Evolutionary conservation across 139 green algal genomes (phyloP).

Genomic region (Coelastrella sp.): DNA sequence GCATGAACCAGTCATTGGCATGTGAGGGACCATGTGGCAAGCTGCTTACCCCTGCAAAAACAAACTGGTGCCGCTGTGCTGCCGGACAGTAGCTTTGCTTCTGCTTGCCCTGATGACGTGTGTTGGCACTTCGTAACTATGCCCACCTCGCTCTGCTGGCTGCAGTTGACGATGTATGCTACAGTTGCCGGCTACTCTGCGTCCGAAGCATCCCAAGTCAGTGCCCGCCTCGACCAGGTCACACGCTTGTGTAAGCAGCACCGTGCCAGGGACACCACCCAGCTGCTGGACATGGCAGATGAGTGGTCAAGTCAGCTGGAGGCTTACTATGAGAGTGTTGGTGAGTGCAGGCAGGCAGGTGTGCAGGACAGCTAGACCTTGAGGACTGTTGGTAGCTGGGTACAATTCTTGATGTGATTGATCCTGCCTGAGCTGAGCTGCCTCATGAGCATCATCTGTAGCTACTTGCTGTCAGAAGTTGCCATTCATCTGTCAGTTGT

Average conservation of each 20-base stretch:
- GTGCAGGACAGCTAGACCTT: neutral
- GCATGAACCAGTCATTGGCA: neutral
- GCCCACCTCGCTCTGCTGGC: neutral
- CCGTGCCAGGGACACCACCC: constrained; percentile 50
- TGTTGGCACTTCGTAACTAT: neutral
- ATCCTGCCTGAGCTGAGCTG: too few species aligned
- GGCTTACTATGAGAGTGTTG: constrained; percentile 56
- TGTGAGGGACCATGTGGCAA: neutral
- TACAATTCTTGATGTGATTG: too few species aligned
- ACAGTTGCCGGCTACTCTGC: constrained; percentile 49
- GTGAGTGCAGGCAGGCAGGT: neutral
- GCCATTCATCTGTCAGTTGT: neutral
- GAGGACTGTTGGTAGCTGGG: too few species aligned
- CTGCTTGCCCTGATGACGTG: neutral
- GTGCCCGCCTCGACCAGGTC: constrained; percentile 52
- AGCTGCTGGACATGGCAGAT: constrained; percentile 66
- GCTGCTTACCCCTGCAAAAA: neutral
- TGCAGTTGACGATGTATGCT: constrained; percentile 16
- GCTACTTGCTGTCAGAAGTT: neutral
- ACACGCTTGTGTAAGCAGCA: constrained; percentile 63
- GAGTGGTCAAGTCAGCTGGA: constrained; percentile 55
- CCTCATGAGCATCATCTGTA: too few species aligned
- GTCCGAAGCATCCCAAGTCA: constrained; percentile 61
- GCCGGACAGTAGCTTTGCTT: neutral
- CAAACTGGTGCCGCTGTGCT: neutral